Evolutionary conservation across 768 basidiomycete genomes (phyloP).

Genomic region (Rhizopogon vulgaris): DNA sequence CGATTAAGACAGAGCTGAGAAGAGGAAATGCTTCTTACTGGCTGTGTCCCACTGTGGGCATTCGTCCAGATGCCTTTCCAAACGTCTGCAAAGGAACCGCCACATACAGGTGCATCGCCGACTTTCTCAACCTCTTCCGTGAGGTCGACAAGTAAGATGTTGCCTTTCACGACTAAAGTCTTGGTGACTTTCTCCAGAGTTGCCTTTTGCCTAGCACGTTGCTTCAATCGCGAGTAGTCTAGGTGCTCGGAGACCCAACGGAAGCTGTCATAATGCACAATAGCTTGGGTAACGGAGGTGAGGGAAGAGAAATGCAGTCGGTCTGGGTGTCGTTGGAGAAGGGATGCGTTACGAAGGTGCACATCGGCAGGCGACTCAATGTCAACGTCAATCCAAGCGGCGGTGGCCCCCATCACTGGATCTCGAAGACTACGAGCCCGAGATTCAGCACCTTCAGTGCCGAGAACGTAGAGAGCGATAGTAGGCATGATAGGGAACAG

Average conservation of each 20-base stretch:
- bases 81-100: constrained; percentile 56
- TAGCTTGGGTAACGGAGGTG: constrained; percentile 43
- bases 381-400: constrained; percentile 40
- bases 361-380: constrained; percentile 48
- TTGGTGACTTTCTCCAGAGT: constrained; percentile 50
- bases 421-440: constrained; percentile 9
- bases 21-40: constrained; percentile 7
- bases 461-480: constrained; percentile 48
- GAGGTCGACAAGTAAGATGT: constrained; percentile 43
- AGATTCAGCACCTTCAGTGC: constrained; percentile 19
- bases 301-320: constrained; percentile 50
- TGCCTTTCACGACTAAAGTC: constrained; percentile 45
- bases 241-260: constrained; percentile 47
- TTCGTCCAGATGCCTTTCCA: constrained; percentile 56
- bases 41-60: constrained; percentile 27
- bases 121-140: constrained; percentile 48
- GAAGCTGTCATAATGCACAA: constrained; percentile 52
- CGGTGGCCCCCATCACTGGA: constrained; percentile 12
- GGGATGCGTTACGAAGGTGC: constrained; percentile 54
- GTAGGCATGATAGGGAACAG: constrained; percentile 54
- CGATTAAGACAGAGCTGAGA: neutral
- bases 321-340: constrained; percentile 47
- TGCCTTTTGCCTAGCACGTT: constrained; percentile 53
- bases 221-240: constrained; percentile 50
- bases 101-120: constrained; percentile 41